Conservation (phyloP, 176 grass and related monocot genomes). For the Saccharum spontaneum region DNA sequence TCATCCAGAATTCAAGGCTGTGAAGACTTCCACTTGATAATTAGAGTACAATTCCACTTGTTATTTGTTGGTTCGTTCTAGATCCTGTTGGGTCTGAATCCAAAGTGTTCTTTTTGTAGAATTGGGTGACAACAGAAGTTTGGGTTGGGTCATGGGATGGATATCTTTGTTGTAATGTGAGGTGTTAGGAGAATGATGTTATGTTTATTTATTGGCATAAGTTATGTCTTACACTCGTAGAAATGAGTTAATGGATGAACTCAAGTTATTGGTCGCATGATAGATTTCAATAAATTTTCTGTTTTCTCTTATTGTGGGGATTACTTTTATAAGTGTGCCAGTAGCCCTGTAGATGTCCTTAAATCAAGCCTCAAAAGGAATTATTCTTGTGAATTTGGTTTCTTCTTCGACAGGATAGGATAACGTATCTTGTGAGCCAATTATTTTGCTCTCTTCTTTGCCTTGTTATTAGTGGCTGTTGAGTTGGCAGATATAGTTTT, state of each 20-base stretch:
- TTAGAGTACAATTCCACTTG: constrained; percentile 44
- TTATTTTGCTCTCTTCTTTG: constrained; percentile 20
- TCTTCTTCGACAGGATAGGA: constrained; percentile 24
- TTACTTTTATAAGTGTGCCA: not conserved
- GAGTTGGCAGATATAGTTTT: constrained; percentile 23
- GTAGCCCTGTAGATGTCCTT: not conserved
- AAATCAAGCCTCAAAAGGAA: not conserved
- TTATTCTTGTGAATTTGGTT: not conserved
- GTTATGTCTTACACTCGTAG: constrained; percentile 29
- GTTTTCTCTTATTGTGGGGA: not conserved
- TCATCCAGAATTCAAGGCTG: constrained; percentile 84
- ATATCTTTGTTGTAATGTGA: constrained; percentile 58
- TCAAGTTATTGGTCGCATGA: constrained; percentile 18
- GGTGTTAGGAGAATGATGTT: constrained; percentile 43
- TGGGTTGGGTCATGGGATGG: constrained; percentile 30
- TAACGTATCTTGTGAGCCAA: not conserved
- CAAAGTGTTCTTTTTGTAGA: constrained; percentile 53
- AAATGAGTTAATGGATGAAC: constrained; percentile 34
- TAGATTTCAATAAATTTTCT: constrained; percentile 1
- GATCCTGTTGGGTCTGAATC: constrained; percentile 55
- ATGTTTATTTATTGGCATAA: constrained; percentile 47
- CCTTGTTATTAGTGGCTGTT: constrained; percentile 18
- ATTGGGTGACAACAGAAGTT: constrained; percentile 18
- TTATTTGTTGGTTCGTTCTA: constrained; percentile 58
- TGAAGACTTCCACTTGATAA: constrained; percentile 62